Percentiles rank a stretch among this genome's conserved stretches.
Conservation (phyloP, 2,329 filamentous ascomycete genomes). For the Penicillium occitanis region DNA sequence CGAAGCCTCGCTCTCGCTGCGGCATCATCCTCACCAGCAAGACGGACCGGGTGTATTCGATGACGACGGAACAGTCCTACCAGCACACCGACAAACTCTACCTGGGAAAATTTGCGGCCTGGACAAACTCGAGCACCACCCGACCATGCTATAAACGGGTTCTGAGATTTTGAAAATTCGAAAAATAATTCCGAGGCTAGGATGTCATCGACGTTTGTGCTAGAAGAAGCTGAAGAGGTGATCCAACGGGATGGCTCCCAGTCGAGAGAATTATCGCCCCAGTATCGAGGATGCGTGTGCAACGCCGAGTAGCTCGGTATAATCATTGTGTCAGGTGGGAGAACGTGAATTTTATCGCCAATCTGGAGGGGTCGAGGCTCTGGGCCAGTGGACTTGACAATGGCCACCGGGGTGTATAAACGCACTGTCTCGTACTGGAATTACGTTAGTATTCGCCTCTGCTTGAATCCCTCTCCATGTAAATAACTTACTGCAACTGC, state of each 20-base stretch:
- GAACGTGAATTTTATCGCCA: neutral
- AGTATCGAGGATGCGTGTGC: slow-evolving; percentile 1
- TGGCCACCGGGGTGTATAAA: neutral
- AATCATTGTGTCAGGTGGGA: neutral
- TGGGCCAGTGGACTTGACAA: neutral
- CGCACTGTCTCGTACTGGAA: neutral
- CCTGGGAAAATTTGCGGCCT: slow-evolving; percentile 5
- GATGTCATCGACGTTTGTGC: neutral
- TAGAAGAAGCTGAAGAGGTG: neutral
- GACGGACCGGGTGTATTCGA: neutral
- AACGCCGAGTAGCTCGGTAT: neutral
- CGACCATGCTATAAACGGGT: neutral
- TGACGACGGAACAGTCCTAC: neutral
- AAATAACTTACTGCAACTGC: neutral
- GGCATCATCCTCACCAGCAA: neutral
- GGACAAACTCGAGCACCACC: neutral
- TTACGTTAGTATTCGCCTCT: neutral
- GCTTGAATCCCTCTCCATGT: neutral
- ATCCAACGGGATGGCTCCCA: slow-evolving; percentile 5
- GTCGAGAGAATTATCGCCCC: neutral
- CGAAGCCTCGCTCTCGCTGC: neutral
- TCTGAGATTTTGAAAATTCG: neutral
- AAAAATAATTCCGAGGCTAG: neutral
- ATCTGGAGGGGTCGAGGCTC: neutral
- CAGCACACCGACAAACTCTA: slow-evolving; percentile 3